Conservation (phyloP, 139 green algal species). For the Astrephomene gubernaculifera region DNA sequence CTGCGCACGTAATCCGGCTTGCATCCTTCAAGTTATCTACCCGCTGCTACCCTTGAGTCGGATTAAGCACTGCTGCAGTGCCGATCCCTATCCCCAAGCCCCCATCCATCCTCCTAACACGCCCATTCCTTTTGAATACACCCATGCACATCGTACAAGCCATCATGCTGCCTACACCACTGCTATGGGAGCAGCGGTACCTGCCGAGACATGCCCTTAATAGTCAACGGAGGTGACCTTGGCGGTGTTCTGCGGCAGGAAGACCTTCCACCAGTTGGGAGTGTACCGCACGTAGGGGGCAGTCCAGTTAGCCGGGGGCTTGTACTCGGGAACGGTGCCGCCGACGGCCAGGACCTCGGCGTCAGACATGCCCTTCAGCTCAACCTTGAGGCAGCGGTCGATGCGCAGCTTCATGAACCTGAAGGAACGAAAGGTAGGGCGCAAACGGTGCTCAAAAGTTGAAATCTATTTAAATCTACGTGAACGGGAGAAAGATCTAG, state of each 20-base stretch:
- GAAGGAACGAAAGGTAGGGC: conserved; percentile 9
- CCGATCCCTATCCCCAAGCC: background rate
- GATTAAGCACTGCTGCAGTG: conserved; percentile 9
- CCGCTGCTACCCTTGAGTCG: background rate
- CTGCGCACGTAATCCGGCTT: background rate
- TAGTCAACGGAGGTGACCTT: too few species aligned
- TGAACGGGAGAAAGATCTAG: background rate
- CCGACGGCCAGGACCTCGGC: conserved; percentile 72
- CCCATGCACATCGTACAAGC: too few species aligned
- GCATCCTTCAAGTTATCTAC: background rate
- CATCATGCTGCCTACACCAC: too few species aligned
- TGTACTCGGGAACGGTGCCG: conserved; percentile 77
- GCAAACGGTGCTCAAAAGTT: background rate
- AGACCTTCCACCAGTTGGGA: conserved; percentile 73
- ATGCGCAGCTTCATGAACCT: conserved; percentile 96
- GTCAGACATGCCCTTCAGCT: conserved; percentile 67
- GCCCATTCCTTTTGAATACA: too few species aligned
- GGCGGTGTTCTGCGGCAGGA: conserved; percentile 67
- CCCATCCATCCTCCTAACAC: background rate
- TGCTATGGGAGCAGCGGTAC: too few species aligned
- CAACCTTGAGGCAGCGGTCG: conserved; percentile 87
- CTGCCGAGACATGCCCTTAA: too few species aligned
- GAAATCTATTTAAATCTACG: background rate
- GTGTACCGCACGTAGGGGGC: conserved; percentile 87
- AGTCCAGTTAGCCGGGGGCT: conserved; percentile 79